These are phyloP conservation scores for Fusarium sublunatum DNA, from an alignment of 2,329 filamentous ascomycete species.

Conservation along the genomic window DNA sequence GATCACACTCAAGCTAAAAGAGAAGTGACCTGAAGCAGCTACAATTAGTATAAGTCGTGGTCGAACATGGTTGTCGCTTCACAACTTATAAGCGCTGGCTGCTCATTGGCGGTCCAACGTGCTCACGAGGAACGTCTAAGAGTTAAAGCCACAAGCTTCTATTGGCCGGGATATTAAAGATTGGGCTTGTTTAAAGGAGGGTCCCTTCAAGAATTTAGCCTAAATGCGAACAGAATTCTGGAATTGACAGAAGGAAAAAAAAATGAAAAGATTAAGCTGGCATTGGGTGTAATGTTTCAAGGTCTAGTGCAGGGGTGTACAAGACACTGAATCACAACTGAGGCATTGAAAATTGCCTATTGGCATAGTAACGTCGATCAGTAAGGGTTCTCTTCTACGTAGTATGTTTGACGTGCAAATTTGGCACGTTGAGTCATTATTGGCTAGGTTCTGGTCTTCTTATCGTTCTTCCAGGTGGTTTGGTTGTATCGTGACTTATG, in stretches of 20 bases:
- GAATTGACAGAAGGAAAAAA: slow-evolving; percentile 9
- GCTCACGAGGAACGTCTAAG: slow-evolving; percentile 30
- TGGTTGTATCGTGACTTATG: slow-evolving; percentile 20
- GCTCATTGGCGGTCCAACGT: slow-evolving; percentile 37
- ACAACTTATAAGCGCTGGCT: slow-evolving; percentile 40
- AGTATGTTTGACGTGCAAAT: too few species aligned
- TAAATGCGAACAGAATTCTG: slow-evolving; percentile 28
- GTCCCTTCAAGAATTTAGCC: slow-evolving; percentile 32
- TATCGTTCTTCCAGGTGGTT: too few species aligned
- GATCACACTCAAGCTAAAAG: not conserved
- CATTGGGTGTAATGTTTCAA: not conserved
- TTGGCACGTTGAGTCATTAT: too few species aligned
- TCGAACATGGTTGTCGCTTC: too few species aligned
- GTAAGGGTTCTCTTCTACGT: not conserved
- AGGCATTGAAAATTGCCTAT: too few species aligned
- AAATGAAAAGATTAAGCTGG: not conserved
- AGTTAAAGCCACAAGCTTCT: slow-evolving; percentile 12
- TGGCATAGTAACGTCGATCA: slow-evolving; percentile 2
- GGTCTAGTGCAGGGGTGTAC: not conserved
- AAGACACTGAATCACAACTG: not conserved
- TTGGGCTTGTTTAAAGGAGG: not conserved
- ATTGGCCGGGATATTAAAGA: slow-evolving; percentile 38
- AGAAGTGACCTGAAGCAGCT: not conserved
- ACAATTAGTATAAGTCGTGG: not conserved
- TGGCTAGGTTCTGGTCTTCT: too few species aligned